Conservation (phyloP, 2,329 filamentous ascomycete species). For the Diaporthe amygdali region DNA sequence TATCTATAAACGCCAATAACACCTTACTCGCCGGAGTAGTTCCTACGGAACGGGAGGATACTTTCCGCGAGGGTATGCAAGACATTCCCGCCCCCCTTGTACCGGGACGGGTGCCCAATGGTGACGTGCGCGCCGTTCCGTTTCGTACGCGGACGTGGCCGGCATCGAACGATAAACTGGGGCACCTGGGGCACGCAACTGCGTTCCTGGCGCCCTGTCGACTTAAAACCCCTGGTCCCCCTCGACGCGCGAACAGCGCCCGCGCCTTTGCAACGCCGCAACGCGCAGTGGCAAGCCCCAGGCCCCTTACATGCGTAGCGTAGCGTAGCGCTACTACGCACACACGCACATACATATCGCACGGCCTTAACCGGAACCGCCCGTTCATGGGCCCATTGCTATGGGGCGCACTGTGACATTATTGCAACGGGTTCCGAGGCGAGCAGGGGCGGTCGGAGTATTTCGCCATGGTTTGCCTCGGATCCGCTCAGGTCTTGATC, state of each 20-base stretch:
- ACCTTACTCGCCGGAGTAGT: not conserved
- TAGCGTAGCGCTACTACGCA: not conserved
- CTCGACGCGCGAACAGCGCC: not conserved
- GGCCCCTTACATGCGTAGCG: slow-evolving; percentile 5
- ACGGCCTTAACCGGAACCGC: slow-evolving; percentile 2
- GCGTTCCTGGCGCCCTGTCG: not conserved
- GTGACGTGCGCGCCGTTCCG: not conserved
- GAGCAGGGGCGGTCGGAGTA: not conserved
- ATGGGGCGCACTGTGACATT: not conserved
- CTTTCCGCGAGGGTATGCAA: not conserved
- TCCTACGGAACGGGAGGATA: not conserved
- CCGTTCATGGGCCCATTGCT: not conserved
- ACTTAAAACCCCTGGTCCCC: not conserved
- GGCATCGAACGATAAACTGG: slow-evolving; percentile 5
- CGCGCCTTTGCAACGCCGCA: not conserved
- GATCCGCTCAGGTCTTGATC: slow-evolving; percentile 54
- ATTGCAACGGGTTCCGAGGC: not conserved
- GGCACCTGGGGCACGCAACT: not conserved
- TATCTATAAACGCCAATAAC: not conserved
- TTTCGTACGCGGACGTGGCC: not conserved
- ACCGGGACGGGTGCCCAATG: not conserved
- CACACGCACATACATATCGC: not conserved
- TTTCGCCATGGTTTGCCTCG: not conserved
- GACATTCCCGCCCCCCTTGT: not conserved
- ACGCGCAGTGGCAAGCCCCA: not conserved